Evolutionary conservation across 148 eudicot genomes (phyloP).

Genomic region (Vaccinium darrowii): DNA sequence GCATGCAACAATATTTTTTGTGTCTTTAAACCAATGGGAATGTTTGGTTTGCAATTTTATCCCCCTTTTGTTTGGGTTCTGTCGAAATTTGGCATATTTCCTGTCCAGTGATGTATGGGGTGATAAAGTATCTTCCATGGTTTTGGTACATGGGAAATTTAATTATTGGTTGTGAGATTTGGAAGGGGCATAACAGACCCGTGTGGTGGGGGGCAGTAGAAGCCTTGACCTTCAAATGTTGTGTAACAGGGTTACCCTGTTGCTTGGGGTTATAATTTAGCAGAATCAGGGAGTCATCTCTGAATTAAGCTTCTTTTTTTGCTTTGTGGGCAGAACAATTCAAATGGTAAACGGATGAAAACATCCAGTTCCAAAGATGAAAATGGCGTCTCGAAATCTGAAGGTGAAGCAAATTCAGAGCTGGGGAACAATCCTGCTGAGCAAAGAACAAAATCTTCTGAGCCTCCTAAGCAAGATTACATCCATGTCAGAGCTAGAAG

Average conservation of each 20-base stretch:
- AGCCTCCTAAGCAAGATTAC: conserved; percentile 80
- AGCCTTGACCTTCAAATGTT: background rate
- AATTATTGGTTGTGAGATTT: background rate
- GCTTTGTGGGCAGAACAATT: conserved; percentile 39
- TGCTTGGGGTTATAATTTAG: background rate
- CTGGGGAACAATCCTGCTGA: conserved; percentile 39
- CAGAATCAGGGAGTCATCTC: background rate
- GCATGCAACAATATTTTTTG: background rate
- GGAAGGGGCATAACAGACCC: background rate
- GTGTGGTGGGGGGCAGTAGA: background rate
- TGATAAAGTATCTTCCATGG: background rate
- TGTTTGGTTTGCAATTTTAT: background rate
- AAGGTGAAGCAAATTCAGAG: conserved; percentile 58
- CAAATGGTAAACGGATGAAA: conserved; percentile 58
- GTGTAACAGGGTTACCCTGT: background rate
- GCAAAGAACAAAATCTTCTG: conserved; percentile 44
- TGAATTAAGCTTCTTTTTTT: background rate
- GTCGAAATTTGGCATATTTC: background rate
- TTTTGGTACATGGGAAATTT: background rate
- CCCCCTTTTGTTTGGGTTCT: background rate
- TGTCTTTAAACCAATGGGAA: background rate
- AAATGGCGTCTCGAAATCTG: conserved; percentile 48
- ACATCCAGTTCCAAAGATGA: conserved; percentile 46
- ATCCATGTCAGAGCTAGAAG: conserved; percentile 98
- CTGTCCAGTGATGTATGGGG: background rate